Conservation (phyloP, 2,329 filamentous ascomycete species). For the Plectosphaerella sp. region DNA sequence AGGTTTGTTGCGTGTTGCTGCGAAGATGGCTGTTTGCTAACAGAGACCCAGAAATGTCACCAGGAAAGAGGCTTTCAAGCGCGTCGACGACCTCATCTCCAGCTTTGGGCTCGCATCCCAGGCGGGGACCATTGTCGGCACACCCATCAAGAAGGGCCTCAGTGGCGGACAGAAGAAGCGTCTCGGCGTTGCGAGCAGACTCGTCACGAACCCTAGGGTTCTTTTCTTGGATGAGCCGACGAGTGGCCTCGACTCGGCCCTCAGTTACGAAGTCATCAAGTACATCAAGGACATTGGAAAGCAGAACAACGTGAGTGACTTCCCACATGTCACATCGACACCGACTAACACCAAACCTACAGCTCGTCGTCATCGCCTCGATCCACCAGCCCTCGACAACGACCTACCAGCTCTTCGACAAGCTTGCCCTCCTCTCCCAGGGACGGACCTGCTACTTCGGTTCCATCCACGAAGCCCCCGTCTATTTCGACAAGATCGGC, state of each 20-base stretch:
- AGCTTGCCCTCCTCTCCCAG: constrained; percentile 66
- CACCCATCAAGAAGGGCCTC: constrained; percentile 76
- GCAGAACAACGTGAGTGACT: constrained; percentile 53
- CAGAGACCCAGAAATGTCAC: constrained; percentile 24
- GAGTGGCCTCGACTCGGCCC: constrained; percentile 74
- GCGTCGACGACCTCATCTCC: constrained; percentile 62
- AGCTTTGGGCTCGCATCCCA: constrained; percentile 71
- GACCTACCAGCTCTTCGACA: constrained; percentile 78
- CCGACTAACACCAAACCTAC: constrained; percentile 1
- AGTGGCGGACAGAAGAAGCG: constrained; percentile 82
- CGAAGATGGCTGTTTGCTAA: neutral
- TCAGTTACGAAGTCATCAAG: constrained; percentile 70
- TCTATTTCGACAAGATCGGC: constrained; percentile 60
- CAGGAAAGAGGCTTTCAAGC: constrained; percentile 52
- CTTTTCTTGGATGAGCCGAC: constrained; percentile 83
- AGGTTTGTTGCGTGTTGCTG: constrained; percentile 3
- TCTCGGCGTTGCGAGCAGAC: constrained; percentile 72
- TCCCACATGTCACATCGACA: neutral
- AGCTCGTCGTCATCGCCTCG: constrained; percentile 74
- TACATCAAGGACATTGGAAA: constrained; percentile 65
- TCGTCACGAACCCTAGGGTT: constrained; percentile 77
- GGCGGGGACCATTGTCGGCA: constrained; percentile 70
- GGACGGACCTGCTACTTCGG: constrained; percentile 74
- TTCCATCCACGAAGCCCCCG: constrained; percentile 47
- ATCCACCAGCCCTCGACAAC: constrained; percentile 83